Evolutionary conservation across 345 rosid species (phyloP).

Genomic region (Geranium brycei): DNA sequence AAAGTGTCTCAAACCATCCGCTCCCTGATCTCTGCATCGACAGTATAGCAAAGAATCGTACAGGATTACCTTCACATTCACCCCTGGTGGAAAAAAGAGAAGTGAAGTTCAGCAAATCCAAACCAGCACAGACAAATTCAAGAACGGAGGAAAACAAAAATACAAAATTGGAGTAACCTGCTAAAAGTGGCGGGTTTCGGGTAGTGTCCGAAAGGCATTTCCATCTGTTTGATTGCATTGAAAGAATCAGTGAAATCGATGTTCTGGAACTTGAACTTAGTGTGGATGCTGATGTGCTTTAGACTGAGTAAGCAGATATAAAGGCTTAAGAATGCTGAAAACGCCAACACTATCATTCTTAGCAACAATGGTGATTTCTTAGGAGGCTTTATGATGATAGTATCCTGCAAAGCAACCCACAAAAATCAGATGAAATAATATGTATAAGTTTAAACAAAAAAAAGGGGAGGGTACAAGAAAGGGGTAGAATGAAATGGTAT

Average conservation of each 20-base stretch:
- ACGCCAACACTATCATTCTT: slow-evolving; percentile 55
- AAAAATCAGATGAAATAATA: slow-evolving; percentile 4
- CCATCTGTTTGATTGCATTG: slow-evolving; percentile 5
- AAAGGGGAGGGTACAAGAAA: not conserved
- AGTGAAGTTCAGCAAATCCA: not conserved
- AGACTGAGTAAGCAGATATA: slow-evolving; percentile 51
- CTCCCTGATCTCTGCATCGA: slow-evolving; percentile 98
- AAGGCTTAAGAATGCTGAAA: slow-evolving; percentile 62
- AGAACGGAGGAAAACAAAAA: not conserved
- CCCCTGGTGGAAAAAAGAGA: slow-evolving; percentile 26
- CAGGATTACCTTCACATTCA: slow-evolving; percentile 71
- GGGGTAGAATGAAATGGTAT: not conserved
- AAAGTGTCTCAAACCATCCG: slow-evolving; percentile 95
- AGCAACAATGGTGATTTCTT: slow-evolving; percentile 66
- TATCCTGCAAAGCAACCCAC: slow-evolving; percentile 34
- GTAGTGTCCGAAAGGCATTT: slow-evolving; percentile 44
- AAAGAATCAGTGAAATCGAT: slow-evolving; percentile 24
- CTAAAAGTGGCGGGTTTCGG: slow-evolving; percentile 73
- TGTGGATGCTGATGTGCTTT: slow-evolving; percentile 41
- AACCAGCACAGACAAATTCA: not conserved
- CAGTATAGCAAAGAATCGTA: slow-evolving; percentile 64
- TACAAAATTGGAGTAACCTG: slow-evolving; percentile 24
- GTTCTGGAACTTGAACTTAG: slow-evolving; percentile 28
- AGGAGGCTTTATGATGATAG: slow-evolving; percentile 43
- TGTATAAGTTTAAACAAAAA: too few species aligned